Percentiles rank a stretch among this genome's conserved stretches.
Evolutionary conservation across 169 alveolate genomes (phyloP).

Genomic region (Eimeria sp.): DNA sequence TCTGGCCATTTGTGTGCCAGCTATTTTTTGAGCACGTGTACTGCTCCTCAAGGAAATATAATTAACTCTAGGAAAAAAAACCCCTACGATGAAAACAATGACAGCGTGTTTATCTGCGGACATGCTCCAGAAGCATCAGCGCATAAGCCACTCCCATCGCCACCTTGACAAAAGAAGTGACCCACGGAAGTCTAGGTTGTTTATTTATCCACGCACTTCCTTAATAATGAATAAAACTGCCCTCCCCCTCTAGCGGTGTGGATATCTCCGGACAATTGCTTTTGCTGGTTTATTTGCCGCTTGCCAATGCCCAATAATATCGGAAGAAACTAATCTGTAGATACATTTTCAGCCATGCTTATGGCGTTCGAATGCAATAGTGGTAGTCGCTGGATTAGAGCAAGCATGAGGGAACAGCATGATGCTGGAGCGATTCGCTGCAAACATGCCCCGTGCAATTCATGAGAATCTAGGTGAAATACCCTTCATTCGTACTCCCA

Average conservation of each 20-base stretch:
- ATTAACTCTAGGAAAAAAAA: too few relatives aligned
- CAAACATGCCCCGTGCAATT: not conserved
- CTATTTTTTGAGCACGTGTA: too few relatives aligned
- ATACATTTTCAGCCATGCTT: not conserved
- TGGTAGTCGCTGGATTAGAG: not conserved
- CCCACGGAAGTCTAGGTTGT: not conserved
- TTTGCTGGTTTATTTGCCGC: not conserved
- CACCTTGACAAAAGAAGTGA: not conserved
- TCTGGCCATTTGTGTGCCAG: too few relatives aligned
- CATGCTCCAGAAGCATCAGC: not conserved
- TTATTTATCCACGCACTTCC: not conserved
- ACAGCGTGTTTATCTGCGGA: not conserved
- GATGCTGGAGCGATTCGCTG: not conserved
- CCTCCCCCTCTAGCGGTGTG: not conserved
- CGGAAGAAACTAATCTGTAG: not conserved
- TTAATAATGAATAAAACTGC: not conserved
- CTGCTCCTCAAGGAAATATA: too few relatives aligned
- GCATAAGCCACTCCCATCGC: not conserved
- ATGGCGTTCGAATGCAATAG: not conserved
- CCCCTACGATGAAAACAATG: too few relatives aligned
- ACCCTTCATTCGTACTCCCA: not conserved
- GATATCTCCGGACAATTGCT: not conserved
- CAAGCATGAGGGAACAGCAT: not conserved
- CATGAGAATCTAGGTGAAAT: not conserved
- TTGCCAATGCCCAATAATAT: not conserved